A percentile compares a stretch with the other conserved stretches of the same genome.
phyloP scores from a whole-genome alignment of 345 rosid species.

The Erysimum cheiranthoides region DNA sequence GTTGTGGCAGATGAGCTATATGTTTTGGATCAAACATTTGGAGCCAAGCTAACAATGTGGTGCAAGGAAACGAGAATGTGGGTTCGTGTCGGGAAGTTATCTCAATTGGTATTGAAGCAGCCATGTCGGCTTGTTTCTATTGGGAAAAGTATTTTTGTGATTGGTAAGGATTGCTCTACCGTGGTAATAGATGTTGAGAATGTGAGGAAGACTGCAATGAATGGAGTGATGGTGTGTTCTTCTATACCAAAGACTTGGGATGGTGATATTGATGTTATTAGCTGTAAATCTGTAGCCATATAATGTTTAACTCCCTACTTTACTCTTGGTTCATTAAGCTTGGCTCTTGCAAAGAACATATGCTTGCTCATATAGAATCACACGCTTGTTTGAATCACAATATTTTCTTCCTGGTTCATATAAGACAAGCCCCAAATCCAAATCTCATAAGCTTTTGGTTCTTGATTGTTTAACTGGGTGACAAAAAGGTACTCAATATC shows the following conservation, averaged over 20 bases:
- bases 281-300: slow-evolving; percentile 58
- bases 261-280: slow-evolving; percentile 41
- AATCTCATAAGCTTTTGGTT: slow-evolving; percentile 8
- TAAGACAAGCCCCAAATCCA: background rate
- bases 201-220: slow-evolving; percentile 46
- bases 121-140: slow-evolving; percentile 74
- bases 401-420: background rate
- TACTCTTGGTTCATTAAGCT: background rate
- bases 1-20: slow-evolving; percentile 66
- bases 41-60: slow-evolving; percentile 78
- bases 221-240: slow-evolving; percentile 69
- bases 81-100: slow-evolving; percentile 72
- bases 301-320: slow-evolving; percentile 40
- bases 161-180: slow-evolving; percentile 75
- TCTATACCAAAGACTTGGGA: slow-evolving; percentile 62
- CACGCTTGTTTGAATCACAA: background rate
- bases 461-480: background rate
- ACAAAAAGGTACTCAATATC: background rate
- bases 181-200: slow-evolving; percentile 64
- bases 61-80: slow-evolving; percentile 60
- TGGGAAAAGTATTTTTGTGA: slow-evolving; percentile 63
- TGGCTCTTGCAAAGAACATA: background rate
- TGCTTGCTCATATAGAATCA: slow-evolving; percentile 13
- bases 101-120: slow-evolving; percentile 63
- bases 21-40: slow-evolving; percentile 77